A percentile compares a stretch with the other conserved stretches of the same genome.
Conservation (phyloP, 495 filamentous ascomycete genomes). For the Talaromyces borbonicus region DNA sequence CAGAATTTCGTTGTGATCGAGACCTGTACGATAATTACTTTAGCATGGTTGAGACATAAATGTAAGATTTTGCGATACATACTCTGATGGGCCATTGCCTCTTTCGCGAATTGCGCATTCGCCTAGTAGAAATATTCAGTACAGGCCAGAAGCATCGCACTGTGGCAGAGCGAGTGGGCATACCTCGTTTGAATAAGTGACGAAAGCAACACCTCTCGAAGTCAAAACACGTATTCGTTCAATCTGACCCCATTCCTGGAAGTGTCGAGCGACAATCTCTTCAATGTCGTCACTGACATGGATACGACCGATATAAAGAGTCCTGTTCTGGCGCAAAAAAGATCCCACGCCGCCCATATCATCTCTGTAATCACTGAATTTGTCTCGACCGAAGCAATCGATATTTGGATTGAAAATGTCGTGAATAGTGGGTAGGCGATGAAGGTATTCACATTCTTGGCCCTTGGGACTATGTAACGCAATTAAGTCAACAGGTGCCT, state of each 20-base stretch:
- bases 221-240: constrained; percentile 89
- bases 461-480: constrained; percentile 74
- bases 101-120: constrained; percentile 82
- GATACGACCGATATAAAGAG: constrained; percentile 85
- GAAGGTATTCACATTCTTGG: constrained; percentile 87
- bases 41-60: background rate
- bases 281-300: constrained; percentile 97
- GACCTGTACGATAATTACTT: constrained; percentile 11
- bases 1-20: constrained; percentile 83
- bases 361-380: constrained; percentile 77
- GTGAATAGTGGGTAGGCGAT: constrained; percentile 70
- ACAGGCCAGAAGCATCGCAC: background rate
- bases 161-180: background rate
- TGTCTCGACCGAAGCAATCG: constrained; percentile 89
- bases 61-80: background rate
- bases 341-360: constrained; percentile 94
- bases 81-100: constrained; percentile 81
- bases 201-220: constrained; percentile 77
- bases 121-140: constrained; percentile 20
- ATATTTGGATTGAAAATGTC: constrained; percentile 84
- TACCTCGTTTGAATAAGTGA: constrained; percentile 72
- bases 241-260: constrained; percentile 87
- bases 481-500: constrained; percentile 39
- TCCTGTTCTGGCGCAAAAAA: constrained; percentile 86
- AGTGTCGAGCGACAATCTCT: constrained; percentile 89